A percentile compares a stretch with the other conserved stretches of the same genome.
phyloP scores from a whole-genome alignment of 257 asterid genomes.

The Plantago elongata region DNA sequence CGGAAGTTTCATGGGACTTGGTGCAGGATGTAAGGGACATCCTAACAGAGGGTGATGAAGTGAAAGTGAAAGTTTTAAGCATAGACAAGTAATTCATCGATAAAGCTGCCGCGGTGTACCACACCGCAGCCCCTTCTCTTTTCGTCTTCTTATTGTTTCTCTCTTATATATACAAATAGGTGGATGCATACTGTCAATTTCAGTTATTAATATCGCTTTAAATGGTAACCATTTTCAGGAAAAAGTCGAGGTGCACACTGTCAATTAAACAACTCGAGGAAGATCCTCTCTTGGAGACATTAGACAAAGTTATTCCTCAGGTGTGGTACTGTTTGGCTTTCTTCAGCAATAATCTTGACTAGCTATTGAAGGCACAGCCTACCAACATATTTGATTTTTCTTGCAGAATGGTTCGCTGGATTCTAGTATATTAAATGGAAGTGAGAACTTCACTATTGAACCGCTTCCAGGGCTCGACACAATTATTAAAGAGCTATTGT shows the following conservation, averaged over 20 bases:
- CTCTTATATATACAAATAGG: background rate
- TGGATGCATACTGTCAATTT: background rate
- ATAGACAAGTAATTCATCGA: constrained; percentile 61
- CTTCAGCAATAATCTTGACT: background rate
- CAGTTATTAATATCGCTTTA: background rate
- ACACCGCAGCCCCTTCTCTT: background rate
- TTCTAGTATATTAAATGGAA: constrained; percentile 24
- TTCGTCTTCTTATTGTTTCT: too few relatives aligned
- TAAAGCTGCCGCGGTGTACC: background rate
- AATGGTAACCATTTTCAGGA: constrained; percentile 37
- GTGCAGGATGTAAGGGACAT: constrained; percentile 84
- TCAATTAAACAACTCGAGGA: constrained; percentile 91
- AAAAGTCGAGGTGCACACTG: constrained; percentile 63
- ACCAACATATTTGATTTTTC: background rate
- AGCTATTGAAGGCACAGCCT: background rate
- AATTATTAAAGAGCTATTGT: constrained; percentile 68
- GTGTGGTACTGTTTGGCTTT: constrained; percentile 25
- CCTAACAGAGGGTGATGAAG: constrained; percentile 71
- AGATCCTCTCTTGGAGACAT: constrained; percentile 87
- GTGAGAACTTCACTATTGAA: constrained; percentile 46
- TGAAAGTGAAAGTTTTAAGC: constrained; percentile 63
- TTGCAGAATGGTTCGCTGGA: constrained; percentile 46
- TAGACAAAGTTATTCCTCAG: constrained; percentile 95
- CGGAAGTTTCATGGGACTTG: constrained; percentile 98
- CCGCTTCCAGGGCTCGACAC: constrained; percentile 88